Evolutionary conservation across 306 rosid genomes (phyloP), one percentile per base, ranked within the genome.

Genomic region (Dryas octopetala): DNA sequence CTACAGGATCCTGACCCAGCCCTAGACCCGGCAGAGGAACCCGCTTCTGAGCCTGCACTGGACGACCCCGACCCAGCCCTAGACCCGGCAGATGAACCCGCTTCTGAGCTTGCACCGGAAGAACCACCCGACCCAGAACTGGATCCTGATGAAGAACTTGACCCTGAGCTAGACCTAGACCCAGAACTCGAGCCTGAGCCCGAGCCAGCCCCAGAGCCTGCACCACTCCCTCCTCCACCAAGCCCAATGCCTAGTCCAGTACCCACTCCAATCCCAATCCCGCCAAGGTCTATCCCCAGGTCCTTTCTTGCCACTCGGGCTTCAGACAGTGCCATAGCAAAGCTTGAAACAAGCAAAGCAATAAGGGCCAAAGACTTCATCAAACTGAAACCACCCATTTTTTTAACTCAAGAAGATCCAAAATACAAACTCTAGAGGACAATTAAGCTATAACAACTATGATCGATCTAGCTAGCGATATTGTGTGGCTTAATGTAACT

Each of bases 261-360:
- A 44, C 93, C 88, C 1, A 83, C 1, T 10, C 90, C 90, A 6
- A 85, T 46, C 8, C 93, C 91, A 66, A 5, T 4, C 8, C 93
- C 91, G 62, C 93, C 96, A 0, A 90, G 80, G 78, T 86, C 85
- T 79, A 88, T 73, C 5, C 93, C 88, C 0, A 91, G 83, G 78
- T 91, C 88, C 79, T 88, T 91, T 71, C 93, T 85, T 19, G 76
- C 87, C 43, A 51, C 88, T 70, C 91, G 86, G 43, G 91, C 67
- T 68, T 91, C 86, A n/a, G 85, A 80, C 3, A 60, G 48, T n/a
- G 38, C 32, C 14, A 83, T 53, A 2, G n/a, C 68, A 64, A 72
- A 80, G 12, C 83, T 69, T 23, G 57, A 72, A 72, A 87, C 73
- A 6, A 87, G 71, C 59, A 91, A 71, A 77, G 82, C 77, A 9